Base-by-base conservation (phyloP, 352 stramenopile genomes). In the Phytophthora cryptogea region DNA sequence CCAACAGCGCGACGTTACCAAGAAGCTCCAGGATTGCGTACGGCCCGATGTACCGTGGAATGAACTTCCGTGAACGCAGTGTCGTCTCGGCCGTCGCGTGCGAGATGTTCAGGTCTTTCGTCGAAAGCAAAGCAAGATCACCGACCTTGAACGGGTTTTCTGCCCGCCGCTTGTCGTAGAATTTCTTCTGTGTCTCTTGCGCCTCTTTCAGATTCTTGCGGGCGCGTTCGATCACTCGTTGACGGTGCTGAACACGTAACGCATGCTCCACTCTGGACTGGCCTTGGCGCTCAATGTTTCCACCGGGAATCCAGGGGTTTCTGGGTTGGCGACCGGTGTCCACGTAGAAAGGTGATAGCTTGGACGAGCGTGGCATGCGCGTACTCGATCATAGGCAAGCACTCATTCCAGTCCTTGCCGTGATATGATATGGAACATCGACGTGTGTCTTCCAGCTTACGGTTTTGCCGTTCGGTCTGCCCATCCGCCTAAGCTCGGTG, bases 131-230 rank as follows among this genome's bases (percentile, higher is more conserved):
- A 1, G 45, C 44, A 0, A 55, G n/a, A 17, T 63, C 36, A 0
- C 54, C 35, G 1, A 50, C 44, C 26, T 63, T 50, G 28, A 63
- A 63, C 11, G 27, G 44, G 9, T 52, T 52, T 0, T 28, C 52
- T 0, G 41, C 32, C 8, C 40, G 41, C 1, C 42, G 30, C 23
- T 17, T 16, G 52, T 59, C 52, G 17, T 59, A 59, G 33, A 63
- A 51, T 36, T 16, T 30, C 16, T 50, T 63, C 28, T 55, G 44
- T 4, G 33, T 16, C 27, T 20, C 44, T 50, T 63, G 54, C 7
- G 36, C 54, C 6, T 55, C 26, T 17, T 33, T 30, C 6, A 50
- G 35, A 42, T 63, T 45, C 11, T 48, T 48, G 0, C 35, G 45
- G 0, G 44, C 44, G 14, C 40, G 36, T 28, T 59, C 16, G 33